Conservation (phyloP, 805 yeast genomes). For the Suhomyces pyralidae region DNA sequence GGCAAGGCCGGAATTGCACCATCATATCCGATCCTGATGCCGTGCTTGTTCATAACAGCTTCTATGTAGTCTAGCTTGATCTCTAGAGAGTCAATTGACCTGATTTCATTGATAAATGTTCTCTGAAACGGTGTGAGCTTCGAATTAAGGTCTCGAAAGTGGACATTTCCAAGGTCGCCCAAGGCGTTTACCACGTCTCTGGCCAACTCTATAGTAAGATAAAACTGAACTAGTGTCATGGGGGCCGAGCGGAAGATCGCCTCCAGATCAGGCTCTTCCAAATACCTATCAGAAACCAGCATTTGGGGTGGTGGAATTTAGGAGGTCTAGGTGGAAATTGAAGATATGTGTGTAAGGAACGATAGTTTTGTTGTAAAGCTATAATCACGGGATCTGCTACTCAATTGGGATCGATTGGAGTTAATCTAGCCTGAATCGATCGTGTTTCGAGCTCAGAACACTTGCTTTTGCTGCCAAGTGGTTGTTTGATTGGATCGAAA, state of each 20-base stretch:
- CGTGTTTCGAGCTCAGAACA: background rate
- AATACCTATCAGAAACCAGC: background rate
- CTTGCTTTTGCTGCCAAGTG: background rate
- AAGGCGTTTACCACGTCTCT: constrained; percentile 38
- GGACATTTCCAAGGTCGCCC: constrained; percentile 40
- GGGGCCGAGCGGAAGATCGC: constrained; percentile 48
- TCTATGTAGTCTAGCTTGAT: constrained; percentile 26
- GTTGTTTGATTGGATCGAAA: background rate
- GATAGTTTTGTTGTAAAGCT: background rate
- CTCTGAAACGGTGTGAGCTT: constrained; percentile 45
- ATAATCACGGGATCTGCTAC: background rate
- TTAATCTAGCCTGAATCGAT: background rate
- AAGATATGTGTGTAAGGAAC: background rate
- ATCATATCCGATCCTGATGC: constrained; percentile 43
- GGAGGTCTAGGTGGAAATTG: background rate
- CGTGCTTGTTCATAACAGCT: constrained; percentile 29
- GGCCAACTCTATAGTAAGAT: constrained; percentile 45
- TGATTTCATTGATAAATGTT: constrained; percentile 41
- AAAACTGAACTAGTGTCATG: constrained; percentile 48
- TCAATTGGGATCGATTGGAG: background rate
- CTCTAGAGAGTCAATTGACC: constrained; percentile 35
- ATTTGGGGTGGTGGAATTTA: background rate
- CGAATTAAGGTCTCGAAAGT: constrained; percentile 49
- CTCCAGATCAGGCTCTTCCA: constrained; percentile 16
- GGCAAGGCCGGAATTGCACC: constrained; percentile 19